Base-by-base conservation (phyloP, 2,329 filamentous ascomycete species). In the Monascus ruber region DNA sequence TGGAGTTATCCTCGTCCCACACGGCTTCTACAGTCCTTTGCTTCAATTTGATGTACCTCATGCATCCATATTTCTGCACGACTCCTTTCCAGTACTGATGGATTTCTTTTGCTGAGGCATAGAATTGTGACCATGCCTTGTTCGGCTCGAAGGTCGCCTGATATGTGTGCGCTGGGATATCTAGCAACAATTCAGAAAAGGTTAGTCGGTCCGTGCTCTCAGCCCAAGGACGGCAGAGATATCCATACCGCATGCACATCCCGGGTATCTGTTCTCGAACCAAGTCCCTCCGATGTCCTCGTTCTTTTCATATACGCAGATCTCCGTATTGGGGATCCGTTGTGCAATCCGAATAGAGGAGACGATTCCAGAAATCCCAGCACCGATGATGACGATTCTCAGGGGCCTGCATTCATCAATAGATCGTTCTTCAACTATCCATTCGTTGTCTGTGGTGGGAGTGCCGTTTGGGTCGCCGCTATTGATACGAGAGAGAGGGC, bases 61-160 rank as follows among this genome's bases (percentile, higher is more conserved):
- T 61, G 43, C 70, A 67, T 31, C 64, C 58, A 39, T 67, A 63
- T 37, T 67, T 63, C 6, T 59, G 47, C 11, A 62, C 66, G 26
- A 72, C 63, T 1, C 51, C 53, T 45, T 71, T 69, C 42, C 71
- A 58, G 41, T 73, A 73, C 11, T 56, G 50, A 56, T 65, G 67
- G 8, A 74, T 73, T 49, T 73, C 69, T 1, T 63, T 59, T 0
- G 64, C 60, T 26, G 63, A 63, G 2, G 65, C 66, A 48, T 71
- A 73, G 49, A 69, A 71, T 8, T 65, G 62, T 5, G 61, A 63
- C 69, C 68, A 72, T 58, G 69, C 52, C 35, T 56, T 55, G 37
- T 60, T 60, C 0, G 69, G 71, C 42, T 69, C 69, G 58, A 70
- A 74, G 5, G 63, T 65, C 43, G 70, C 73, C 41, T 73, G 68